Evolutionary conservation across 1,284 basidiomycete species (phyloP), one percentile per base, ranked within the genome.

Genomic region (Gymnopus androsaceus): DNA sequence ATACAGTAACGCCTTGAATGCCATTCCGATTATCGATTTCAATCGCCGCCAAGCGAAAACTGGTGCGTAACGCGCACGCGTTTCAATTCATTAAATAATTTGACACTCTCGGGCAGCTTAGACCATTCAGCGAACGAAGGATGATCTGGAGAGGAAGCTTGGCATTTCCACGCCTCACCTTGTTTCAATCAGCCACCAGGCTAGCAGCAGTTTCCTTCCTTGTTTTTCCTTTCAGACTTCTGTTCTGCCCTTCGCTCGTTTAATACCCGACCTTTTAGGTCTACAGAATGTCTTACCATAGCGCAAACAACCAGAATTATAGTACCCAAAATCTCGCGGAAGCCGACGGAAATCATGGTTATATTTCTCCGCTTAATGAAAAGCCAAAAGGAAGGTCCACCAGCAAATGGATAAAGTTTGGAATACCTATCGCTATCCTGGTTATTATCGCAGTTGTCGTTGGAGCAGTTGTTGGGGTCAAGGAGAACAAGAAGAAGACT

Each of bases 391-490:
- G 38, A 9, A 71, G 75, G 70, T 56, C 69, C 59, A 60, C 67
- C 58, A 72, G 73, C 73, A 80, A 79, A 41, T 88, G 84, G 86
- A 67, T 88, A 61, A 87, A 84, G 69, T 74, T 87, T 62, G 87
- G 85, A 64, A 62, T 88, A 34, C 87, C 87, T 33, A 71, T 90
- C 54, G 67, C 81, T 47, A 70, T 92, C 60, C 65, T 85, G 56
- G 78, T 92, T 63, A 85, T 94, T 64, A 70, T 85, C 59, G 92
- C 75, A 54, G 91, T 86, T 47, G 89, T 94, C 25, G 73, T 95
- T 49, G 93, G 90, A 54, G 89, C 87, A 66, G 82, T 94, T 31
- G 66, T 95, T 37, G 92, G 90, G 17, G 80, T 82, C 25, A 81
- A 83, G 37, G 66, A 75, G 40, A 73, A 76, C 62, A 77, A 78